Conservation (phyloP, 768 basidiomycete species). For the Mrakia hoshinonis region DNA sequence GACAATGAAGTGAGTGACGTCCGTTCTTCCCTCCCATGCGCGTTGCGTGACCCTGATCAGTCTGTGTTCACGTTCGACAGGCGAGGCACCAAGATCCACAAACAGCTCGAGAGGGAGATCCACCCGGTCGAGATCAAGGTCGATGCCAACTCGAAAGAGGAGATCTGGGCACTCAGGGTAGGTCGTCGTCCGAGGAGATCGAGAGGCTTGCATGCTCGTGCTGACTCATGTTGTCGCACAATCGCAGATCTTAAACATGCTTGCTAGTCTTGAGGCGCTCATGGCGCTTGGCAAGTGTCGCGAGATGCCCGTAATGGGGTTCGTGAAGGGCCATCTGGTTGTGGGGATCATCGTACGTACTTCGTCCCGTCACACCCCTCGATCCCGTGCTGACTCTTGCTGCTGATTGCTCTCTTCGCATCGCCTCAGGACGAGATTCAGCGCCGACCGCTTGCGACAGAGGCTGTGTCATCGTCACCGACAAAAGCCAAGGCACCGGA, state of each 20-base stretch:
- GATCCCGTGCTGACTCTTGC: too few relatives aligned
- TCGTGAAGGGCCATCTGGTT: constrained; percentile 20
- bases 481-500: neutral
- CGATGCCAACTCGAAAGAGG: constrained; percentile 14
- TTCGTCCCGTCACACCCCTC: too few relatives aligned
- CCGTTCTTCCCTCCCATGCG: neutral
- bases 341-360: constrained; percentile 20
- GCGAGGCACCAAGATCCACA: constrained; percentile 22
- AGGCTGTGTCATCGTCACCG: neutral
- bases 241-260: constrained; percentile 16
- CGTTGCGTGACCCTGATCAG: neutral
- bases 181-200: neutral
- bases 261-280: constrained; percentile 20
- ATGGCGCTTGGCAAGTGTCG: constrained; percentile 23
- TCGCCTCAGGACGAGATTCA: constrained; percentile 20
- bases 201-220: neutral
- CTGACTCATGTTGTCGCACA: neutral
- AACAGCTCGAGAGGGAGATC: constrained; percentile 22
- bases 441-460: constrained; percentile 1
- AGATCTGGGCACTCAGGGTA: constrained; percentile 21
- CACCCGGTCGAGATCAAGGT: constrained; percentile 26
- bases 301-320: constrained; percentile 29
- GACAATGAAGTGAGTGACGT: constrained; percentile 34
- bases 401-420: too few relatives aligned
- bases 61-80: neutral